Base-by-base conservation (phyloP, 306 rosid species). In the Corylus avellana region DNA sequence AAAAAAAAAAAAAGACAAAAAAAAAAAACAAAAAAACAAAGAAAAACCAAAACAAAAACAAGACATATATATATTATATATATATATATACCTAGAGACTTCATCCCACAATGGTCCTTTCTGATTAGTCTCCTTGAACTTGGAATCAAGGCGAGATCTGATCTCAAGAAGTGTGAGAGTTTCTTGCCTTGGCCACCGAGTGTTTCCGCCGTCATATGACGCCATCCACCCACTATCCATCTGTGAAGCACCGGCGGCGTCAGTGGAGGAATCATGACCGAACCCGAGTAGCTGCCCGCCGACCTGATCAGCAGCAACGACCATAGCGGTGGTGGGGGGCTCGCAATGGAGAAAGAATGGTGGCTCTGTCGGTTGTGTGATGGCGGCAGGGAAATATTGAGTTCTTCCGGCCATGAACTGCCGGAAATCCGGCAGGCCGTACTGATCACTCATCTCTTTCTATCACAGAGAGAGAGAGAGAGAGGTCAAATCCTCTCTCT, bases 91-190 rank as follows among this genome's bases (percentile, higher is more conserved):
- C 97, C 97, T 92, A 83, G 97, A 90, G 68, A 92, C 90, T 72
- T 92, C 87, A 75, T 92, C 92, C 97, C 97, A 92, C 66, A 92
- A 84, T 5, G 97, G 95, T 8, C 91, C 97, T 75, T 90, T 92
- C 67, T 89, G 95, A 85, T 90, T 92, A 55, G 89, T 86, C 77
- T 90, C 91, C 84, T 85, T 92, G 87, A 92, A 92, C 85, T 85
- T 90, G 72, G 92, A 85, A 92, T 90, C 92, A 75, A 92, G 95
- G 49, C 88, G 87, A 81, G 97, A 92, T 92, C 97, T 90, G 91
- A 92, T 90, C 87, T 92, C 97, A 0, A 92, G 88, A 77, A 92
- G 97, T 2, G 88, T 86, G 39, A 92, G 95, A 29, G 95, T 92
- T 78, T 92, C 97, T 68, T 92, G 97, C 72, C 95, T 86, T 0